These are phyloP conservation scores for Fusarium euwallaceae DNA, from an alignment of 2,329 filamentous ascomycete genomes.

Conservation along the genomic window DNA sequence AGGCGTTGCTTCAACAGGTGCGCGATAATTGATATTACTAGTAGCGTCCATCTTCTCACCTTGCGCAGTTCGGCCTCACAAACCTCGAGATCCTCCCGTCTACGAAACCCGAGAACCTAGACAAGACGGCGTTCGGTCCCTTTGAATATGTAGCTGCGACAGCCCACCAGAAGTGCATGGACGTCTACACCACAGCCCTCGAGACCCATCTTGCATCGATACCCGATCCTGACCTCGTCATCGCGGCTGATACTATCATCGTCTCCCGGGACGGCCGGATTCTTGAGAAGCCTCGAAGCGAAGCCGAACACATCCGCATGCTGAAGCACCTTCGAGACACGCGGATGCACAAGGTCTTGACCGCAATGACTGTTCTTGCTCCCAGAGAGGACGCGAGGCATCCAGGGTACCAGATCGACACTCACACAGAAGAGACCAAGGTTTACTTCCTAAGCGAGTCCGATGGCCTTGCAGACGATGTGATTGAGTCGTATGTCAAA, in stretches of 20 bases:
- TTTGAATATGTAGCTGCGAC: slow-evolving; percentile 94
- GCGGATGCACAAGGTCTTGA: slow-evolving; percentile 84
- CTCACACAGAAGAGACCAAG: slow-evolving; percentile 87
- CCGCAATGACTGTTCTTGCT: slow-evolving; percentile 85
- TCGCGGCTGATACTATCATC: slow-evolving; percentile 92
- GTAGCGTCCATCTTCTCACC: slow-evolving; percentile 21
- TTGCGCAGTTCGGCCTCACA: slow-evolving; percentile 77
- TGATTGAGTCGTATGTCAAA: slow-evolving; percentile 82
- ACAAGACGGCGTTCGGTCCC: slow-evolving; percentile 79
- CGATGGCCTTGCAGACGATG: slow-evolving; percentile 77
- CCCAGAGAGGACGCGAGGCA: slow-evolving; percentile 83
- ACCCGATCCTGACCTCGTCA: slow-evolving; percentile 83
- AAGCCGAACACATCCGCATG: slow-evolving; percentile 87
- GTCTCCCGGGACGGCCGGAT: slow-evolving; percentile 81
- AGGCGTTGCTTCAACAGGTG: slow-evolving; percentile 82
- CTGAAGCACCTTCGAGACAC: slow-evolving; percentile 84
- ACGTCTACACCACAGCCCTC: slow-evolving; percentile 71
- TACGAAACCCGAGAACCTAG: slow-evolving; percentile 84
- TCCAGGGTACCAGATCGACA: slow-evolving; percentile 87
- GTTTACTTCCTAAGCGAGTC: slow-evolving; percentile 83
- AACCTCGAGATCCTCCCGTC: slow-evolving; percentile 90
- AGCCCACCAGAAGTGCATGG: slow-evolving; percentile 83
- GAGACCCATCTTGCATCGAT: slow-evolving; percentile 58
- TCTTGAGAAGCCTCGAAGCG: slow-evolving; percentile 89
- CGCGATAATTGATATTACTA: neutral